Evolutionary conservation across 2,329 filamentous ascomycete genomes (phyloP), one percentile per base, ranked within the genome.

Genomic region (Beauveria bassiana): DNA sequence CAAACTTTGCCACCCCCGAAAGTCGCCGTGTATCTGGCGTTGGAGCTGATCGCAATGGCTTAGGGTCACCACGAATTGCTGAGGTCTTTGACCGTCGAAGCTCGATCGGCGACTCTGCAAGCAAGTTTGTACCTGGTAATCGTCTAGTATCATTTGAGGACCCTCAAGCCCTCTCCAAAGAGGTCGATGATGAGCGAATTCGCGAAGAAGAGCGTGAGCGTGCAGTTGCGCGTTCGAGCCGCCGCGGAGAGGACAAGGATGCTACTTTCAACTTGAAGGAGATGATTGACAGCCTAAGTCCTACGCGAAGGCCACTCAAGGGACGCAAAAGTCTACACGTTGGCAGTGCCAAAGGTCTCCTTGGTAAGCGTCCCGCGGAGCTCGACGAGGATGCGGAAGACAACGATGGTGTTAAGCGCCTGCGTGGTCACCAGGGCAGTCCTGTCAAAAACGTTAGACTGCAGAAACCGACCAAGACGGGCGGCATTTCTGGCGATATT

Each of bases 321-420:
- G 85, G 85, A 16, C 85, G 89, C 46, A 93, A 93, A 75, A 93
- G 89, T 69, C 78, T 93, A 55, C 86, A 89, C 65, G 84, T 91
- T 22, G 89, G 89, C 46, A 89, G 88, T 67, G 89, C 89, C 16
- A 85, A 78, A 64, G 89, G 89, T 0, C 74, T 93, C 22, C 77
- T 93, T 5, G 89, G 89, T 7, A 93, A 93, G 72, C 81, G 89
- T 53, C 89, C 89, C 0, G 76, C 76, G 16, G 89, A 93, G 72
- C 79, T 92, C 55, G 89, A 91, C 14, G 80, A 78, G 43, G 83
- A 85, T 5, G 79, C 78, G 8, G 81, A 84, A 57, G 83, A 86
- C 46, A 76, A 77, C 34, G 83, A 84, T 64, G 82, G 85, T 16
- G 75, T 87, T 60, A 91, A 92, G 74, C 80, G 88, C 65, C 79